phyloP scores from a whole-genome alignment of 2,329 filamentous ascomycete species.

The Talaromyces sp. region DNA sequence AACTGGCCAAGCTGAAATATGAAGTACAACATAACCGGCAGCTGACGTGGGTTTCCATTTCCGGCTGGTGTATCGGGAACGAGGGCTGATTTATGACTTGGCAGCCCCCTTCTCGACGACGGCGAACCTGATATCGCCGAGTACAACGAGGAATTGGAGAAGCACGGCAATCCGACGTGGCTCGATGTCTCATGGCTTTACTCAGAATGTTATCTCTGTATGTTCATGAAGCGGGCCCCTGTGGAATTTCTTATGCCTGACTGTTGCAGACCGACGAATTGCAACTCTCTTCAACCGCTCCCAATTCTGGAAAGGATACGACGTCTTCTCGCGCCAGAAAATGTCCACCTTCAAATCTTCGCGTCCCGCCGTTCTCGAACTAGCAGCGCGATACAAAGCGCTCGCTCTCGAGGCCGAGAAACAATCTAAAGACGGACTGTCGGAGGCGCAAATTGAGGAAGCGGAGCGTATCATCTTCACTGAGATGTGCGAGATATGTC shows the following conservation, averaged over 20 bases:
- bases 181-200: slow-evolving; percentile 84
- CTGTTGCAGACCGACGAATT: slow-evolving; percentile 61
- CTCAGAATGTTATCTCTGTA: slow-evolving; percentile 85
- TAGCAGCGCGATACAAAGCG: slow-evolving; percentile 74
- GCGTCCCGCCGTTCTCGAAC: slow-evolving; percentile 76
- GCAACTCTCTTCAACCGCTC: slow-evolving; percentile 73
- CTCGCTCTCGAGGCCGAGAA: slow-evolving; percentile 66
- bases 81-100: background rate
- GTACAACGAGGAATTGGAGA: slow-evolving; percentile 83
- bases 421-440: slow-evolving; percentile 36
- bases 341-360: slow-evolving; percentile 89
- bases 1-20: slow-evolving; percentile 82
- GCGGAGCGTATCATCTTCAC: slow-evolving; percentile 76
- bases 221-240: background rate
- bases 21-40: slow-evolving; percentile 86
- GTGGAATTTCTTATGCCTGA: background rate
- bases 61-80: no score
- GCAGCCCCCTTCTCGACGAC: slow-evolving; percentile 71
- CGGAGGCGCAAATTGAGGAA: slow-evolving; percentile 53
- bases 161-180: slow-evolving; percentile 73
- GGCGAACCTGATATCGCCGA: slow-evolving; percentile 69
- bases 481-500: slow-evolving; percentile 93
- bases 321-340: slow-evolving; percentile 87
- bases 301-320: slow-evolving; percentile 82
- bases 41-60: slow-evolving; percentile 59